phyloP scores from a whole-genome alignment of 331 rosid species.

The Saraca asoca region DNA sequence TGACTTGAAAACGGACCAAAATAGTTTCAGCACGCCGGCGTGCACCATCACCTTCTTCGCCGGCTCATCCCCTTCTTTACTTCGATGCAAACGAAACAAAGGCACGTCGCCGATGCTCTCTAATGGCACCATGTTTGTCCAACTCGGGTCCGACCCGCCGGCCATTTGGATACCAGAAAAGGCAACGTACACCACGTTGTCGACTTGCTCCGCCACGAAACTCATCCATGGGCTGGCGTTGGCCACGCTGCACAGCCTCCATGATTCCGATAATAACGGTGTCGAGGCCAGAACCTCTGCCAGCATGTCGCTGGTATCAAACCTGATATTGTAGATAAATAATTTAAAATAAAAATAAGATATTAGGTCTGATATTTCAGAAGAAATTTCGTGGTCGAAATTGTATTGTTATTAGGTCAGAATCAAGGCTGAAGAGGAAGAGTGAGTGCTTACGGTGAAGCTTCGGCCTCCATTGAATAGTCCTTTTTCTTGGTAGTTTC shows the following conservation, averaged over 20 bases:
- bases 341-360: background rate
- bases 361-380: background rate
- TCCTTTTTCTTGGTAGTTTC: background rate
- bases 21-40: conserved; percentile 53
- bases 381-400: background rate
- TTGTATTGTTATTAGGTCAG: background rate
- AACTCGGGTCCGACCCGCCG: conserved; percentile 27
- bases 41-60: conserved; percentile 50
- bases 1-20: conserved; percentile 28
- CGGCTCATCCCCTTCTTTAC: conserved; percentile 31
- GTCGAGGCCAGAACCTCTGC: conserved; percentile 65
- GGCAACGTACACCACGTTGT: conserved; percentile 53
- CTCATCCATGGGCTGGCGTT: conserved; percentile 39
- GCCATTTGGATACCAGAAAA: conserved; percentile 61
- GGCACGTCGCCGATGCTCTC: conserved; percentile 34
- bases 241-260: conserved; percentile 67
- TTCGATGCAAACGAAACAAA: conserved; percentile 37
- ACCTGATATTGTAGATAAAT: conserved; percentile 40
- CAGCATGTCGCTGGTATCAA: conserved; percentile 74
- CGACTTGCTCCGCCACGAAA: conserved; percentile 44
- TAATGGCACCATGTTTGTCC: conserved; percentile 48
- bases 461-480: conserved; percentile 53
- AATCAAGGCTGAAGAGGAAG: background rate
- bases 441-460: conserved; percentile 62
- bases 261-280: conserved; percentile 67